These are phyloP conservation scores for Pythium insidiosum DNA, from an alignment of 352 stramenopile species.

Conservation along the genomic window DNA sequence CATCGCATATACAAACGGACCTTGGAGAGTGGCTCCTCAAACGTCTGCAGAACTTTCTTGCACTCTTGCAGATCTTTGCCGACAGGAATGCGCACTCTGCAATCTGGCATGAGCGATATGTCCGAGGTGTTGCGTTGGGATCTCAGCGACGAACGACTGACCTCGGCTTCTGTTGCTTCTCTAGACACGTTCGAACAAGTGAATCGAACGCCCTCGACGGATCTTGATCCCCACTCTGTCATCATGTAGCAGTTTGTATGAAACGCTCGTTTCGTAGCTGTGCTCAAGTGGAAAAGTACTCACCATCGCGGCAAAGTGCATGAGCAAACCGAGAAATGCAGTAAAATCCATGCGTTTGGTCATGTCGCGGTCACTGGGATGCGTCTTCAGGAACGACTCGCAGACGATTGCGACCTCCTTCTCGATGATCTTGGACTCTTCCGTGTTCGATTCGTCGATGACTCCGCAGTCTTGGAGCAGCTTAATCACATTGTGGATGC, in stretches of 20 bases:
- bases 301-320: slow-evolving; percentile 68
- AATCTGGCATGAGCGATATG: too few species aligned
- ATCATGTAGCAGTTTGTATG: too few species aligned
- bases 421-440: slow-evolving; percentile 55
- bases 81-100: slow-evolving; percentile 31
- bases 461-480: slow-evolving; percentile 72
- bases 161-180: slow-evolving; percentile 60
- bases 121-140: too few species aligned
- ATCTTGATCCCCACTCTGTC: slow-evolving; percentile 44
- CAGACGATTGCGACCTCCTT: slow-evolving; percentile 73
- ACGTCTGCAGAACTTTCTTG: slow-evolving; percentile 40
- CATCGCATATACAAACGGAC: slow-evolving; percentile 8
- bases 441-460: slow-evolving; percentile 41
- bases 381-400: slow-evolving; percentile 53
- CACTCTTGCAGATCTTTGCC: slow-evolving; percentile 56
- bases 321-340: slow-evolving; percentile 52
- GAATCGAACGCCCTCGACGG: slow-evolving; percentile 46
- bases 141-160: too few species aligned
- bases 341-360: slow-evolving; percentile 68
- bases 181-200: slow-evolving; percentile 51
- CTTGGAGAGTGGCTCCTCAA: slow-evolving; percentile 57
- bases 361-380: slow-evolving; percentile 48
- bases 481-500: slow-evolving; percentile 55
- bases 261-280: too few species aligned
- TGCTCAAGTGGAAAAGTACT: too few species aligned